Conservation (phyloP, 257 asterid genomes). For the Rubia yunnanensis region DNA sequence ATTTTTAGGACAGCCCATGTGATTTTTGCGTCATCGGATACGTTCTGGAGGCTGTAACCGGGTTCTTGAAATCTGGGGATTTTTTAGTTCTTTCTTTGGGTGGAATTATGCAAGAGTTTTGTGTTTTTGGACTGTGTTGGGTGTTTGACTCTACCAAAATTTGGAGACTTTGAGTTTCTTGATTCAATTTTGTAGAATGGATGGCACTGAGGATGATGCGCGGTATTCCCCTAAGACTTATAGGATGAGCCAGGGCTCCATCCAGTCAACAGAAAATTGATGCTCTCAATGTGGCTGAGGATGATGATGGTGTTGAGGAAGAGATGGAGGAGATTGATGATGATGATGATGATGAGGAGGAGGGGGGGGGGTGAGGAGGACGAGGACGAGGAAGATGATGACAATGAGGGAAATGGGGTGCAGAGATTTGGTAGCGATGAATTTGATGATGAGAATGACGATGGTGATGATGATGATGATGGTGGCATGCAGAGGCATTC, state of each 20-base stretch:
- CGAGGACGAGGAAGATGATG: conserved; percentile 23
- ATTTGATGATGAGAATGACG: conserved; percentile 17
- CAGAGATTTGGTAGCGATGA: background rate
- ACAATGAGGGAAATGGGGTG: conserved; percentile 19
- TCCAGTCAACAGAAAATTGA: conserved; percentile 27
- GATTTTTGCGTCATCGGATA: background rate
- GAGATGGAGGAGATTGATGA: conserved; percentile 19
- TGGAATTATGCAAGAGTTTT: conserved; percentile 5
- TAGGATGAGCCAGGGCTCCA: conserved; percentile 22
- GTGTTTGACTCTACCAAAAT: conserved; percentile 14
- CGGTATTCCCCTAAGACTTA: conserved; percentile 39
- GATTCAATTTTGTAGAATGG: conserved; percentile 34
- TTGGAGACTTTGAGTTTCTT: conserved; percentile 18
- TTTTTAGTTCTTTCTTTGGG: background rate
- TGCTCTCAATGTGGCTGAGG: conserved; percentile 18
- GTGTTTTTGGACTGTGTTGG: background rate
- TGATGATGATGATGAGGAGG: conserved; percentile 40
- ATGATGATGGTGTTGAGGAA: conserved; percentile 28
- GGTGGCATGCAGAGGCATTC: conserved; percentile 42
- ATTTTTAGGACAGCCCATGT: conserved; percentile 12
- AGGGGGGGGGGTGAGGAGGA: too few relatives aligned
- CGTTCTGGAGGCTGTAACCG: background rate
- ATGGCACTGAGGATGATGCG: conserved; percentile 44
- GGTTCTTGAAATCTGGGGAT: background rate
- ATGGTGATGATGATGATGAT: conserved; percentile 36